phyloP scores from a whole-genome alignment of 805 yeast genomes.

The Spathaspora sp. region DNA sequence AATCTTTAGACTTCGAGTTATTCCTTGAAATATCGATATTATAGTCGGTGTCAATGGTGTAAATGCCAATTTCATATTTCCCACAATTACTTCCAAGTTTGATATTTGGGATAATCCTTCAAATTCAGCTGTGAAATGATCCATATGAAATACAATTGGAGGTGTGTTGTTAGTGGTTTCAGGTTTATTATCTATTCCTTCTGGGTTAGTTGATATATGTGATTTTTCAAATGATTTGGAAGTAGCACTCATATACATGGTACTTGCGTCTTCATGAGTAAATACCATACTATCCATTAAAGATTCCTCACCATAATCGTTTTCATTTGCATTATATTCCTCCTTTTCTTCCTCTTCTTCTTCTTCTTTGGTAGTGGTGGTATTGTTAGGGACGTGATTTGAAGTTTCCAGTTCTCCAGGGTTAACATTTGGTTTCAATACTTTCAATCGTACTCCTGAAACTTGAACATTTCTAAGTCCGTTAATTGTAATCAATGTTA shows the following conservation, averaged over 20 bases:
- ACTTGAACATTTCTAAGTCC: constrained; percentile 43
- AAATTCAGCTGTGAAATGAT: constrained; percentile 39
- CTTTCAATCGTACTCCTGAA: constrained; percentile 36
- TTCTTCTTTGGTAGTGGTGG: neutral
- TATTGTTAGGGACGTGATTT: neutral
- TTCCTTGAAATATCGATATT: constrained; percentile 31
- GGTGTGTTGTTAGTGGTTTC: constrained; percentile 4
- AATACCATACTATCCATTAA: constrained; percentile 57
- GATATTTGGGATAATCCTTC: constrained; percentile 40
- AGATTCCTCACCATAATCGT: constrained; percentile 37
- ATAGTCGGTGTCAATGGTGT: constrained; percentile 41
- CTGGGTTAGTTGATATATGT: constrained; percentile 2
- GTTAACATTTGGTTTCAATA: constrained; percentile 38
- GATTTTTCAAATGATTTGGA: constrained; percentile 41
- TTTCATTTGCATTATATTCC: constrained; percentile 7
- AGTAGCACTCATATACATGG: constrained; percentile 80
- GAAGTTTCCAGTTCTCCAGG: constrained; percentile 19
- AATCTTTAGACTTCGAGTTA: constrained; percentile 32
- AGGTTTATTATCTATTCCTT: constrained; percentile 6
- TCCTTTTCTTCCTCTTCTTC: constrained; percentile 3
- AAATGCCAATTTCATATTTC: constrained; percentile 38
- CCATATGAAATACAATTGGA: constrained; percentile 27
- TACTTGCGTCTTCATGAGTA: constrained; percentile 65
- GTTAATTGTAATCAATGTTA: constrained; percentile 37
- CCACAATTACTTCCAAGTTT: constrained; percentile 38